These are phyloP conservation scores for Leptodontidium sp. DNA, from an alignment of 2,329 filamentous ascomycete species.

Conservation along the genomic window DNA sequence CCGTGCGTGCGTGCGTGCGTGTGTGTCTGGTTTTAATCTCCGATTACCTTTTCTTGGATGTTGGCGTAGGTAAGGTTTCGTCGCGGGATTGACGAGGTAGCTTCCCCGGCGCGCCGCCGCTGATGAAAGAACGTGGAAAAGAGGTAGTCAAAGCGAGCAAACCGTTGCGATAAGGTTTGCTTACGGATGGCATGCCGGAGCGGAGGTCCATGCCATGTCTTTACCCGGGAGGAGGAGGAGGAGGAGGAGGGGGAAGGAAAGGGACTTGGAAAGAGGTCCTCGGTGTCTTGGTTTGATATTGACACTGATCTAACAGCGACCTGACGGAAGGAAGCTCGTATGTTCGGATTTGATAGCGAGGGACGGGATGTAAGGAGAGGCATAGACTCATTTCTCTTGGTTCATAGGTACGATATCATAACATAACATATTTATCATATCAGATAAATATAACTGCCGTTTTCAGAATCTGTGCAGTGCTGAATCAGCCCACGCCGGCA, in stretches of 20 bases:
- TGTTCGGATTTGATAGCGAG: not conserved
- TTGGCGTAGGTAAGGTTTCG: too few species aligned
- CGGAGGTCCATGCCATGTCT: not conserved
- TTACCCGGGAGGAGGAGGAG: not conserved
- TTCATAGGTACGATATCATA: not conserved
- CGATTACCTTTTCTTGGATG: not conserved
- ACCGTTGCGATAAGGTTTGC: slow-evolving; percentile 1
- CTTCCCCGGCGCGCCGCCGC: slow-evolving; percentile 8
- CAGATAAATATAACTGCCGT: too few species aligned
- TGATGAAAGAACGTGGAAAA: not conserved
- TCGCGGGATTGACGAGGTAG: not conserved
- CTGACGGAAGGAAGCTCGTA: not conserved
- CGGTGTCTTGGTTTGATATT: not conserved
- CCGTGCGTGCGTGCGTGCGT: not conserved
- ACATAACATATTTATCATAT: not conserved
- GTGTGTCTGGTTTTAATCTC: not conserved
- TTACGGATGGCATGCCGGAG: not conserved
- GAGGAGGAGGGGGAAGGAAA: too few species aligned
- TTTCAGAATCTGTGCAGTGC: not conserved
- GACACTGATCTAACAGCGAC: not conserved
- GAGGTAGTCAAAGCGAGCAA: not conserved
- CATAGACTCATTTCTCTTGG: not conserved
- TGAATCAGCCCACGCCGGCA: slow-evolving; percentile 14
- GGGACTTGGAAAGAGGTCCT: too few species aligned
- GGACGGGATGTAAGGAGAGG: not conserved